Conservation (phyloP, 2,329 filamentous ascomycete species). For the Colletotrichum filicis region DNA sequence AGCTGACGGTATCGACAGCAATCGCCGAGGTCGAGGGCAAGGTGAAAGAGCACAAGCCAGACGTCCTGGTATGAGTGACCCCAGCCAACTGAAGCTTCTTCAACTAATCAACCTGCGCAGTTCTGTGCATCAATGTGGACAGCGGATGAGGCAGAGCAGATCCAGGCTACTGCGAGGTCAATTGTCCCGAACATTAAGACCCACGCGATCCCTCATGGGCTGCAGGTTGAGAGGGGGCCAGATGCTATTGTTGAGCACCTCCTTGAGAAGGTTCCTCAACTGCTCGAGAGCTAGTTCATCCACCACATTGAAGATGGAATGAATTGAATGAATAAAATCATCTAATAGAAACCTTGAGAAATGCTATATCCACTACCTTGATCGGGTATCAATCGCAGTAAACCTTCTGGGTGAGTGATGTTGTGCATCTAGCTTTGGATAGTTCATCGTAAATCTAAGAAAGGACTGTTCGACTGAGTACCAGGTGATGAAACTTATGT, state of each 20-base stretch:
- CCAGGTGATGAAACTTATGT: no score
- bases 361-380: no score
- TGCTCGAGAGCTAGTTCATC: conserved; percentile 35
- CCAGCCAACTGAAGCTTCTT: not conserved
- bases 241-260: conserved; percentile 67
- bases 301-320: not conserved
- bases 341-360: no score
- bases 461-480: no score
- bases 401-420: no score
- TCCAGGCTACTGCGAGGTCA: conserved; percentile 54
- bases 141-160: conserved; percentile 57
- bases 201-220: conserved; percentile 62
- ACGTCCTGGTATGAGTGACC: conserved; percentile 41
- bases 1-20: conserved; percentile 44
- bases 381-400: no score
- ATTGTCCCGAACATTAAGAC: conserved; percentile 59
- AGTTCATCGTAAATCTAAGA: no score
- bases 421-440: no score
- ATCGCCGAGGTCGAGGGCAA: conserved; percentile 66
- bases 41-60: conserved; percentile 51
- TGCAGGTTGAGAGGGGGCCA: conserved; percentile 63
- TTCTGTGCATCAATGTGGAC: conserved; percentile 70
- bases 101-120: conserved; percentile 43
- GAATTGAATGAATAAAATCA: no score
- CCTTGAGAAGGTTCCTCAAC: conserved; percentile 50